A percentile compares a stretch with the other conserved stretches of the same genome.
phyloP scores from a whole-genome alignment of 1,139 yeast species.

The Suhomyces atakaporum region DNA sequence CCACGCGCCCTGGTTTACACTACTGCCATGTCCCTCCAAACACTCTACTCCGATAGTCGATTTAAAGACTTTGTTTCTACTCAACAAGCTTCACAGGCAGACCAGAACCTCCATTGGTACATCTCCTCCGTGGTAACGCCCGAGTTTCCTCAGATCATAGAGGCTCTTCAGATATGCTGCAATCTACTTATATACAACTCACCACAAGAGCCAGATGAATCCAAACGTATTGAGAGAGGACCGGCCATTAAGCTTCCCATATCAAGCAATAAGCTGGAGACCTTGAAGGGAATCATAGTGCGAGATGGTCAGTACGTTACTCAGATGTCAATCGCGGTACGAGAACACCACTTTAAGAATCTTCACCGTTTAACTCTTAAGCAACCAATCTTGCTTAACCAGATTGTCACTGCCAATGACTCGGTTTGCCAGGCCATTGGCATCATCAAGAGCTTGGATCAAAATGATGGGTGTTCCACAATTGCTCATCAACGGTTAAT shows the following conservation, averaged over 20 bases:
- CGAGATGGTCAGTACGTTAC: conserved; percentile 46
- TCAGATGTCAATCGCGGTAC: conserved; percentile 29
- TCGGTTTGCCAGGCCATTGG: conserved; percentile 35
- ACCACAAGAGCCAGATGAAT: conserved; percentile 39
- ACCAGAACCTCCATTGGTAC: conserved; percentile 46
- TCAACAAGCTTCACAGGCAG: conserved; percentile 20
- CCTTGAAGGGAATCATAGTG: conserved; percentile 42
- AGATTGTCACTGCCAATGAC: conserved; percentile 34
- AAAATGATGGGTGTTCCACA: conserved; percentile 10
- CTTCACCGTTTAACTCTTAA: conserved; percentile 28
- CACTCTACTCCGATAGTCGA: conserved; percentile 7
- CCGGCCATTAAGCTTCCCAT: conserved; percentile 45
- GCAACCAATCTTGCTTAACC: conserved; percentile 36
- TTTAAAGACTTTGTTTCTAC: conserved; percentile 5
- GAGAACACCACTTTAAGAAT: conserved; percentile 34
- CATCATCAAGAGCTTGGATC: conserved; percentile 23
- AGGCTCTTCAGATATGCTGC: conserved; percentile 42
- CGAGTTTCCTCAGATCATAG: conserved; percentile 43
- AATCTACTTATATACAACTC: conserved; percentile 41
- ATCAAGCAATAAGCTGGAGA: conserved; percentile 41
- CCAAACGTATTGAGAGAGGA: conserved; percentile 32
- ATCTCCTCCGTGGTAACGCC: conserved; percentile 32
- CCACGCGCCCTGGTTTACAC: too few relatives aligned
- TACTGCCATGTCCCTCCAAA: conserved; percentile 4
- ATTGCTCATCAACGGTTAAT: conserved; percentile 20